Evolutionary conservation across 2,329 filamentous ascomycete genomes (phyloP).

Genomic region (Orbilia blumenaviensis): DNA sequence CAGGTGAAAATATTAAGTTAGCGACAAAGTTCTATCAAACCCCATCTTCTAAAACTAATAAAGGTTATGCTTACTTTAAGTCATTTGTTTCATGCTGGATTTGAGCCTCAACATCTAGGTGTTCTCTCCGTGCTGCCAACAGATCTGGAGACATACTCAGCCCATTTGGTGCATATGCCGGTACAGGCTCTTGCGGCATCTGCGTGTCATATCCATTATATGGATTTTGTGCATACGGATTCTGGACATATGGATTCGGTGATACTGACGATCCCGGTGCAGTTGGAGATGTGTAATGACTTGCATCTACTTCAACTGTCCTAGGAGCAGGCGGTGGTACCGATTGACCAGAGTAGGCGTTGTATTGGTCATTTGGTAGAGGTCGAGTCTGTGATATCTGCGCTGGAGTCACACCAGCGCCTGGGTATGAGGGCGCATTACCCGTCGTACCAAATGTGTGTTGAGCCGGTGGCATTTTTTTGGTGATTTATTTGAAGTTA

Average conservation of each 20-base stretch:
- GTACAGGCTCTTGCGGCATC: conserved; percentile 20
- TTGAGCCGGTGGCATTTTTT: conserved; percentile 45
- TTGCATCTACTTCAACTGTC: not conserved
- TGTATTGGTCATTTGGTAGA: not conserved
- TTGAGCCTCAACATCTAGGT: conserved; percentile 6
- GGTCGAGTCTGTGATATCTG: not conserved
- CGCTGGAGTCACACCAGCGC: not conserved
- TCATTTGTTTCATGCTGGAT: not conserved
- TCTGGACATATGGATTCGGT: not conserved
- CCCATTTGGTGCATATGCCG: conserved; percentile 8
- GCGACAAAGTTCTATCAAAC: not conserved
- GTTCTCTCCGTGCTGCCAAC: conserved; percentile 29
- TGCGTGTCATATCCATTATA: not conserved
- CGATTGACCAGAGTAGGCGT: not conserved
- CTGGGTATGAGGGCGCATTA: conserved; percentile 24
- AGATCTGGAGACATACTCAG: conserved; percentile 29
- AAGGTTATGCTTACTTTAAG: conserved; percentile 28
- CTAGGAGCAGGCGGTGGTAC: not conserved
- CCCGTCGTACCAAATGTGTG: conserved; percentile 28
- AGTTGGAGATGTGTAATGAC: not conserved
- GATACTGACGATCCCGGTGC: not conserved
- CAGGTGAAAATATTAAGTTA: not conserved
- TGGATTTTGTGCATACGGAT: not conserved
- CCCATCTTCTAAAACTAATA: no score
- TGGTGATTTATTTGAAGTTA: no score